Base-by-base conservation (phyloP, 257 asterid species). In the Avicennia marina region DNA sequence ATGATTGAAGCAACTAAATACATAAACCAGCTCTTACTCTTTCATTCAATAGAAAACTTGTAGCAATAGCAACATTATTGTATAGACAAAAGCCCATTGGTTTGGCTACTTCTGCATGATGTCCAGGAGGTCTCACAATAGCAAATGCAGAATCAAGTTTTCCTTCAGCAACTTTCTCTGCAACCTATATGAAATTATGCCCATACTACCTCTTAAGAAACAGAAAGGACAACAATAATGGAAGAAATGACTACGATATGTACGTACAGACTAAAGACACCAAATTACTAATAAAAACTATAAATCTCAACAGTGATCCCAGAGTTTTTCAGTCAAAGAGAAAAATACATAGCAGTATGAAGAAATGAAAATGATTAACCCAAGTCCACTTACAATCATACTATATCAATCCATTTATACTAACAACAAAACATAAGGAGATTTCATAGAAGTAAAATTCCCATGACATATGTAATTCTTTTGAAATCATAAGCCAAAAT, bases 11-110 rank as follows among this genome's bases (percentile, higher is more conserved):
- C 46, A 15, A 41, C 50, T 61, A 48, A 47, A 50, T 53, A 56
- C 52, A 27, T 55, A 68, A 66, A 62, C 16, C 25, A 61, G 60
- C 45, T 39, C 98, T 74, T 70, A 93, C 98, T 63, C 87, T 79
- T 67, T 78, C 88, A 69, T 88, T 80, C 76, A 93, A 71, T 44
- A 93, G 79, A 71, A 53, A 74, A 63, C 86, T 84, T 34, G 98
- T 58, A 1, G 97, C 97, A 76, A 89, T 56, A 63, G 83, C 97
- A 57, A 93, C 98, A 63, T 89, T 93, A 77, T 89, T 93, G 76
- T 70, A 83, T 32, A 86, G 75, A 76, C 98, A 93, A 79, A 93
- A 93, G 26, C 98, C 98, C 98, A 93, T 93, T 11, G 97, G 95
- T 64, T 80, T 80, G 51, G 53, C 64, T 77, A 66, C 71, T 72